Percentiles rank a stretch among this genome's conserved stretches.
These are phyloP conservation scores for Trichoderma oligosporum DNA, from an alignment of 2,329 filamentous ascomycete species.

Conservation along the genomic window DNA sequence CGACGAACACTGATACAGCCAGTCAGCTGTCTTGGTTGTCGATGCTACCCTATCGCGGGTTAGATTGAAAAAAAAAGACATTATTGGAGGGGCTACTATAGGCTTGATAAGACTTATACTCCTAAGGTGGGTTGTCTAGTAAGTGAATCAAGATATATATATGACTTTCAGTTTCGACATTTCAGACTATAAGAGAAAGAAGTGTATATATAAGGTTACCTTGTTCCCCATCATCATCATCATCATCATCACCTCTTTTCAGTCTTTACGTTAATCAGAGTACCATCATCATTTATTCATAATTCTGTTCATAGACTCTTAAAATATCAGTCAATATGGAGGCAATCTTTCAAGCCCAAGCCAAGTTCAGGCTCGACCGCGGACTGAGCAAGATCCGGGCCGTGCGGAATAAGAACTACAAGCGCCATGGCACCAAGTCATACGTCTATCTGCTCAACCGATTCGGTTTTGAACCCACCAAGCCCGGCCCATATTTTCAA, in stretches of 20 bases:
- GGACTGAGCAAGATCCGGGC: slow-evolving; percentile 5
- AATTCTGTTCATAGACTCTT: too few species aligned
- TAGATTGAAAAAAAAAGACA: neutral
- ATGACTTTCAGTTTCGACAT: too few species aligned
- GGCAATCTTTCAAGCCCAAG: slow-evolving; percentile 5
- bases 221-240: too few species aligned
- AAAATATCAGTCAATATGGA: neutral
- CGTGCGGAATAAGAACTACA: slow-evolving; percentile 13
- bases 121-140: too few species aligned
- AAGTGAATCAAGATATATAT: too few species aligned
- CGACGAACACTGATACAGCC: neutral
- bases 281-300: too few species aligned
- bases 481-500: slow-evolving; percentile 11
- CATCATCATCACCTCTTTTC: too few species aligned
- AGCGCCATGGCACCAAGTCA: slow-evolving; percentile 13
- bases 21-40: neutral
- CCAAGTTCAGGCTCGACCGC: slow-evolving; percentile 9
- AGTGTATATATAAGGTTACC: too few species aligned
- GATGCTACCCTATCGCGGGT: neutral
- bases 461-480: slow-evolving; percentile 13
- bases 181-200: too few species aligned
- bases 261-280: too few species aligned
- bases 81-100: neutral
- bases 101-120: neutral
- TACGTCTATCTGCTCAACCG: slow-evolving; percentile 15